Conservation (phyloP, 805 yeast genomes). For the Torulaspora maleeae region DNA sequence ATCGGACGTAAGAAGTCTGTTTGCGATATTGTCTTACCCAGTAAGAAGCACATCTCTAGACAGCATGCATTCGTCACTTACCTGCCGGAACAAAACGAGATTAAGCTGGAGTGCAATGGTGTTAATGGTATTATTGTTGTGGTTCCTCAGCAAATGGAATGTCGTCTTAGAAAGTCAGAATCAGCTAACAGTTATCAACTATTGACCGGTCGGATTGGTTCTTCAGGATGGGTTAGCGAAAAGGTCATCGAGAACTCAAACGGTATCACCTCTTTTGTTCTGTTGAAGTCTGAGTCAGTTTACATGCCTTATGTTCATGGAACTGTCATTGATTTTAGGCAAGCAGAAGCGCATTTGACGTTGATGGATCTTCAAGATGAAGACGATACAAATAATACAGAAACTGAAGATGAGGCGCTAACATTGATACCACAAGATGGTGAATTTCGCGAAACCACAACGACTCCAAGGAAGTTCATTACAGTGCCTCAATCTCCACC, state of each 20-base stretch:
- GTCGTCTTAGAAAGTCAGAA: slow-evolving; percentile 27
- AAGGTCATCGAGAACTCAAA: slow-evolving; percentile 20
- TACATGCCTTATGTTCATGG: slow-evolving; percentile 59
- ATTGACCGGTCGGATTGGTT: slow-evolving; percentile 4
- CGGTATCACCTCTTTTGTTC: slow-evolving; percentile 29
- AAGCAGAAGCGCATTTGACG: slow-evolving; percentile 50
- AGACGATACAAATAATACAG: slow-evolving; percentile 40
- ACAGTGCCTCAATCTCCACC: slow-evolving; percentile 18
- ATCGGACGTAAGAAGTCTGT: slow-evolving; percentile 32
- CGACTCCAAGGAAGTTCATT: slow-evolving; percentile 20
- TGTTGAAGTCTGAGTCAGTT: slow-evolving; percentile 60
- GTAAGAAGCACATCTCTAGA: slow-evolving; percentile 32
- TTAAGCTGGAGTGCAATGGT: slow-evolving; percentile 68
- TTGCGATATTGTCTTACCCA: slow-evolving; percentile 34
- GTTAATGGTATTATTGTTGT: slow-evolving; percentile 71
- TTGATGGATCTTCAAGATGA: slow-evolving; percentile 40
- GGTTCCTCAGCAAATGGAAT: slow-evolving; percentile 47
- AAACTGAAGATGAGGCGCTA: slow-evolving; percentile 38
- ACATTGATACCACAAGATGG: slow-evolving; percentile 23
- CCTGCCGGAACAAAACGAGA: slow-evolving; percentile 36
- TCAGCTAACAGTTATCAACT: slow-evolving; percentile 27
- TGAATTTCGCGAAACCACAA: slow-evolving; percentile 14
- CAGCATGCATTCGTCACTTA: slow-evolving; percentile 39
- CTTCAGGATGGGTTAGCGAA: slow-evolving; percentile 5
- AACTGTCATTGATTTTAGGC: slow-evolving; percentile 58